Base-by-base conservation (phyloP, 495 filamentous ascomycete species). In the Podospora pseudopauciseta region DNA sequence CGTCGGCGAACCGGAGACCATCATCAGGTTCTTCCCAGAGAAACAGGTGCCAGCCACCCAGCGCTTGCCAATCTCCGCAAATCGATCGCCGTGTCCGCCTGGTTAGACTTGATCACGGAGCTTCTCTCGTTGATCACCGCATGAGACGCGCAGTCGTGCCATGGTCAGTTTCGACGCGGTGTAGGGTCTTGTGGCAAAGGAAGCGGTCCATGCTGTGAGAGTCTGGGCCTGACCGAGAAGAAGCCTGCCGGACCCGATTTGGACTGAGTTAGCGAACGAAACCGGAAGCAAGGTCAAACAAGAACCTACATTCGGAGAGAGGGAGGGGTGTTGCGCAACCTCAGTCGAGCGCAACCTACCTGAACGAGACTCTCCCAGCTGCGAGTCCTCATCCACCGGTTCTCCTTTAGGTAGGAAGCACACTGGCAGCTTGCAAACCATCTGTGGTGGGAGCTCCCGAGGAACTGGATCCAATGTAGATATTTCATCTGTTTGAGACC, bases 181-280 rank as follows among this genome's bases (percentile, higher is more conserved):
- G 53, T 63, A 34, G 53, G 34, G 20, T 68, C 64, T 62, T 64
- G 71, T 68, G 67, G 70, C 67, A 65, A 62, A 60, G 53, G 19
- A 65, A 28, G 66, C 66, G 70, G 69, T 49, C 53, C 57, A 63
- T 75, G 73, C 62, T 59, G 75, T 73, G 68, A 55, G 32, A 63
- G 64, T 70, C 65, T 20, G 63, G 72, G 68, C 68, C 70, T 64
- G 68, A 69, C 67, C 71, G 63, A 67, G 53, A 65, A 59, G 32
- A 65, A 73, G 60, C 65, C 63, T 73, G 39, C 53, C 58, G 68
- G 54, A 13, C 70, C 72, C 66, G 34, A 73, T 75, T 66, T 54
- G 74, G 76, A 71, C 72, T 58, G 61, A 67, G 59, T 77, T 73
- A 78, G 74, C 75, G 67, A 74, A 70, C 76, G 63, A 69, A 78